phyloP scores from a whole-genome alignment of 176 grass and related monocot genomes.

The Aegilops sharonensis region DNA sequence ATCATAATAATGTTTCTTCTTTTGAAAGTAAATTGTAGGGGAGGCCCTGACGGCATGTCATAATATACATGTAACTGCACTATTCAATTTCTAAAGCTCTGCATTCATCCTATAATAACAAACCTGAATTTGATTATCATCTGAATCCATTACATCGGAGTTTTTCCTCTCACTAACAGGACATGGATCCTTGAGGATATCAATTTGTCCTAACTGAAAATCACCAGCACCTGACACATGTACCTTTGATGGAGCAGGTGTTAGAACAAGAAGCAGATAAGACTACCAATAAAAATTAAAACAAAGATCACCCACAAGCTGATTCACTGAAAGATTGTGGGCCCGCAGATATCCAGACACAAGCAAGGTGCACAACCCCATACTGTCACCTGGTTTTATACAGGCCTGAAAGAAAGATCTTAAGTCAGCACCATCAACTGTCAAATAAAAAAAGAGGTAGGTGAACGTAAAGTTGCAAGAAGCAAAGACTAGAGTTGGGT shows the following conservation, averaged over 20 bases:
- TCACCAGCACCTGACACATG: constrained; percentile 90
- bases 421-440: background rate
- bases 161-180: constrained; percentile 64
- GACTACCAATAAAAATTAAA: constrained; percentile 6
- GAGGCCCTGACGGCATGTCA: background rate
- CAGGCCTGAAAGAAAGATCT: constrained; percentile 39
- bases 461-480: background rate
- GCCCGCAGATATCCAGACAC: constrained; percentile 79
- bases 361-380: constrained; percentile 73
- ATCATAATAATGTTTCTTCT: background rate
- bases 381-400: constrained; percentile 54
- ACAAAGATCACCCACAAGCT: constrained; percentile 72
- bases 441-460: background rate
- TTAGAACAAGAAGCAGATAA: constrained; percentile 40
- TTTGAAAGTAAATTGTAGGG: background rate
- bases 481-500: background rate
- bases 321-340: constrained; percentile 84
- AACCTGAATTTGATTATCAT: constrained; percentile 68
- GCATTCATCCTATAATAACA: constrained; percentile 30
- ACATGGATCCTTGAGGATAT: constrained; percentile 84
- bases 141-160: constrained; percentile 71
- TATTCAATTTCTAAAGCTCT: constrained; percentile 19
- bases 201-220: constrained; percentile 79
- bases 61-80: background rate
- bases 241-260: constrained; percentile 55